A percentile compares a stretch with the other conserved stretches of the same genome.
Conservation (phyloP, 179 eudicot species). For the Silene coronaria region DNA sequence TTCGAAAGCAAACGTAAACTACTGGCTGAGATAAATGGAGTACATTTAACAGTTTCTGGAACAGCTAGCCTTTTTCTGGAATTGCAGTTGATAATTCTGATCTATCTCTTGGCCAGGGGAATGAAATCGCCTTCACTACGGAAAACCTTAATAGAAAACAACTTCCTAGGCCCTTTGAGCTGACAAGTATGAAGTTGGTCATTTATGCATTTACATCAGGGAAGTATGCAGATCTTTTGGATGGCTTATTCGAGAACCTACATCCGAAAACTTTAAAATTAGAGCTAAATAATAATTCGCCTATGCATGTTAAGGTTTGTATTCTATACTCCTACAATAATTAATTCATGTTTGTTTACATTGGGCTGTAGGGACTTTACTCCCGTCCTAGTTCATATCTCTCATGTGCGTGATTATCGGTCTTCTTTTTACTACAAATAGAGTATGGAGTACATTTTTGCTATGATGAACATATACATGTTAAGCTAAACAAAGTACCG, state of each 20-base stretch:
- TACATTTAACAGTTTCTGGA: neutral
- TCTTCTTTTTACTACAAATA: neutral
- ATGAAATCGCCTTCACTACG: neutral
- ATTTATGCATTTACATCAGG: neutral
- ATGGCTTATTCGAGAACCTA: conserved; percentile 23
- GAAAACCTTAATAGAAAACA: conserved; percentile 9
- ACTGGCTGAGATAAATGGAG: neutral
- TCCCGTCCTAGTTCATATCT: neutral
- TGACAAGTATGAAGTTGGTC: conserved; percentile 14
- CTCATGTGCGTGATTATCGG: neutral
- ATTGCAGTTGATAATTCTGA: neutral
- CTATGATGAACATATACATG: neutral
- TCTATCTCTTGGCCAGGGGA: conserved; percentile 7
- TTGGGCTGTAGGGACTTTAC: neutral
- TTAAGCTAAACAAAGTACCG: neutral
- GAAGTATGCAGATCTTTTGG: conserved; percentile 22
- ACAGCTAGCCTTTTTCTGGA: neutral
- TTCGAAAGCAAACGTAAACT: neutral
- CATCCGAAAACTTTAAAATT: conserved; percentile 21
- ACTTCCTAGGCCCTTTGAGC: conserved; percentile 9
- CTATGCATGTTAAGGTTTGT: conserved; percentile 22
- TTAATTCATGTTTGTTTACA: conserved; percentile 1
- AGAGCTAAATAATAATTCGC: conserved; percentile 14
- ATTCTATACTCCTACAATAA: neutral
- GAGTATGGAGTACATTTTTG: neutral